A percentile compares a stretch with the other conserved stretches of the same genome.
These are phyloP conservation scores for Colletotrichum sojae DNA, from an alignment of 2,329 filamentous ascomycete species.

Conservation along the genomic window DNA sequence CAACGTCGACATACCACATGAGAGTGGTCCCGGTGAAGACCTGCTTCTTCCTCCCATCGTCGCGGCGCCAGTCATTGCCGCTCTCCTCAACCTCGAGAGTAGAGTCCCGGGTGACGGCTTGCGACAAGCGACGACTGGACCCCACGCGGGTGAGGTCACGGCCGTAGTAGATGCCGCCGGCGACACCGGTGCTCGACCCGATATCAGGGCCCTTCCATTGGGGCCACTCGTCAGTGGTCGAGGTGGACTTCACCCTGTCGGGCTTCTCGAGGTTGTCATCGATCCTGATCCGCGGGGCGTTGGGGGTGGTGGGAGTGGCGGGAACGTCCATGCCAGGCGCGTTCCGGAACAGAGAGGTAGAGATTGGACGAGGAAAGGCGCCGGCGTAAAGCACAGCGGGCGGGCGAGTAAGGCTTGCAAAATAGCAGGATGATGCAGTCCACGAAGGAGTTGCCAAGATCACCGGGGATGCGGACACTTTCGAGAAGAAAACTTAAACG, in stretches of 20 bases:
- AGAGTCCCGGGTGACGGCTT: slow-evolving; percentile 44
- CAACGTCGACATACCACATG: slow-evolving; percentile 47
- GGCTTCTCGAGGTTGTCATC: slow-evolving; percentile 35
- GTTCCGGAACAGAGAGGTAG: not conserved
- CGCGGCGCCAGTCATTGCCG: slow-evolving; percentile 50
- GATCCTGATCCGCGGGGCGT: slow-evolving; percentile 29
- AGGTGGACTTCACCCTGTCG: slow-evolving; percentile 25
- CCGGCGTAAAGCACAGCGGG: slow-evolving; percentile 28
- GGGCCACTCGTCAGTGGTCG: slow-evolving; percentile 31
- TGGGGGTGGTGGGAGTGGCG: not conserved
- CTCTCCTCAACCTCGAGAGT: slow-evolving; percentile 46
- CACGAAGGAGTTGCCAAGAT: not conserved
- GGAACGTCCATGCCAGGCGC: slow-evolving; percentile 18
- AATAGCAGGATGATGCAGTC: slow-evolving; percentile 6
- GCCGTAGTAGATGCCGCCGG: slow-evolving; percentile 44
- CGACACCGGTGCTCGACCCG: slow-evolving; percentile 38
- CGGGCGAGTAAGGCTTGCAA: slow-evolving; percentile 9
- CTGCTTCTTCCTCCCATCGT: slow-evolving; percentile 52
- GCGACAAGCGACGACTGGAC: slow-evolving; percentile 44
- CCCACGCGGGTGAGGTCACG: slow-evolving; percentile 39
- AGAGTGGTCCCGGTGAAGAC: slow-evolving; percentile 53
- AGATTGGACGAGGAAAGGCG: not conserved
- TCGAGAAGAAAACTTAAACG: not conserved
- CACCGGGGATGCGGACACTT: not conserved
- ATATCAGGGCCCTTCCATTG: slow-evolving; percentile 27